phyloP scores from a whole-genome alignment of 2,329 filamentous ascomycete species.

The Fusarium chlamydosporum region DNA sequence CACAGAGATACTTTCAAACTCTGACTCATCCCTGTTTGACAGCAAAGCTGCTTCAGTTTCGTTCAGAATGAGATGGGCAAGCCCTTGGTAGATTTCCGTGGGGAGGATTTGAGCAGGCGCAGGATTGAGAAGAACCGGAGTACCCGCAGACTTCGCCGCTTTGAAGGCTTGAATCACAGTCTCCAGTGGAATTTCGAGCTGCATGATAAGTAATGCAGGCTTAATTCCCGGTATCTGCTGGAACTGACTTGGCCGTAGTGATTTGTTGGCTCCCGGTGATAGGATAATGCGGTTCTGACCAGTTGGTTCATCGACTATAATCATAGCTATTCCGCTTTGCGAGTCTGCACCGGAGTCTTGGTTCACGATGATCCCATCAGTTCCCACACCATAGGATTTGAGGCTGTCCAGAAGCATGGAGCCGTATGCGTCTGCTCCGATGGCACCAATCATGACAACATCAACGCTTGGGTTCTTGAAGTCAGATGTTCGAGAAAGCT shows the following conservation, averaged over 20 bases:
- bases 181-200: constrained; percentile 79
- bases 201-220: constrained; percentile 78
- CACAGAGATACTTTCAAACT: constrained; percentile 63
- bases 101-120: constrained; percentile 81
- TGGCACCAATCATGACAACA: constrained; percentile 81
- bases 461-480: constrained; percentile 54
- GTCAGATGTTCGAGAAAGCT: constrained; percentile 73
- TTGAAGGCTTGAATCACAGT: constrained; percentile 74
- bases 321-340: constrained; percentile 77
- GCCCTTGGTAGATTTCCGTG: constrained; percentile 71
- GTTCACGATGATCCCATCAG: constrained; percentile 63
- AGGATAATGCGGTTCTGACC: constrained; percentile 86
- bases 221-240: constrained; percentile 51
- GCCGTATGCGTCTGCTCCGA: constrained; percentile 78
- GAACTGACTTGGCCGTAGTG: constrained; percentile 58
- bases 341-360: constrained; percentile 56
- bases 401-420: constrained; percentile 70
- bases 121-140: constrained; percentile 85
- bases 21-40: constrained; percentile 65
- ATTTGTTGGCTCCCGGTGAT: constrained; percentile 77
- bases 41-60: constrained; percentile 88
- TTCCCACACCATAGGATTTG: constrained; percentile 72
- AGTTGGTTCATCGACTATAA: constrained; percentile 79
- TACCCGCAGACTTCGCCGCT: constrained; percentile 61
- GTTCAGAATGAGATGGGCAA: constrained; percentile 88